These are phyloP conservation scores for Ilex paraguariensis DNA, from an alignment of 305 asterid species.

Conservation along the genomic window DNA sequence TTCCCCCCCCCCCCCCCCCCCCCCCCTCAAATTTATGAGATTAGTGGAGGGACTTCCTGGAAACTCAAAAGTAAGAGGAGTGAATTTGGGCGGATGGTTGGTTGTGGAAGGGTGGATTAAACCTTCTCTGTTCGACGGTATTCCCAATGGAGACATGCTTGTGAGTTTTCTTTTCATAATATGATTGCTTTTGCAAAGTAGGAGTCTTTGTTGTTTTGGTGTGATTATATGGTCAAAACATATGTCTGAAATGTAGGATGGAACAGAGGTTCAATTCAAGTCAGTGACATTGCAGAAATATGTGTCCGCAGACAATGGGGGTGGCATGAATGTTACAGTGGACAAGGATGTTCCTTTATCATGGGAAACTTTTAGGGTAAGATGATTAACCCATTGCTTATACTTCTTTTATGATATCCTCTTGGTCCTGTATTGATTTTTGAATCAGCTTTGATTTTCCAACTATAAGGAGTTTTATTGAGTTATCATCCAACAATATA, in stretches of 20 bases:
- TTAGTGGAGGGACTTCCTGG: slow-evolving; percentile 57
- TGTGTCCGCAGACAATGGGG: slow-evolving; percentile 69
- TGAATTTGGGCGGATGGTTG: slow-evolving; percentile 88
- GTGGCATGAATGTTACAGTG: slow-evolving; percentile 45
- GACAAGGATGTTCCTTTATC: slow-evolving; percentile 59
- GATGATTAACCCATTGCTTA: slow-evolving; percentile 13
- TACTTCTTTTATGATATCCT: neutral
- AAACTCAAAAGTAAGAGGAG: slow-evolving; percentile 61
- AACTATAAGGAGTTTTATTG: no score
- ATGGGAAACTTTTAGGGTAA: slow-evolving; percentile 77
- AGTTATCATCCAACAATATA: no score
- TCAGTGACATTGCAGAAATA: slow-evolving; percentile 51
- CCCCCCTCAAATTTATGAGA: no score
- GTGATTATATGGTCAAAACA: slow-evolving; percentile 1
- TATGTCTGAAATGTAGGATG: slow-evolving; percentile 52
- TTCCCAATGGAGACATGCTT: slow-evolving; percentile 73
- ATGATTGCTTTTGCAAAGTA: slow-evolving; percentile 2
- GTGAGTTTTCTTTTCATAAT: slow-evolving; percentile 28
- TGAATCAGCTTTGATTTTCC: no score
- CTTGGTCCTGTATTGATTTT: no score
- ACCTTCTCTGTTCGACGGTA: slow-evolving; percentile 71
- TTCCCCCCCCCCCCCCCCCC: no score
- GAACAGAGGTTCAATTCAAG: slow-evolving; percentile 64
- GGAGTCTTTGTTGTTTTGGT: neutral
- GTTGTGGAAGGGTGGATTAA: slow-evolving; percentile 83